Evolutionary conservation across 139 green algal species (phyloP).

Genomic region (Tetradesmus obliquus): DNA sequence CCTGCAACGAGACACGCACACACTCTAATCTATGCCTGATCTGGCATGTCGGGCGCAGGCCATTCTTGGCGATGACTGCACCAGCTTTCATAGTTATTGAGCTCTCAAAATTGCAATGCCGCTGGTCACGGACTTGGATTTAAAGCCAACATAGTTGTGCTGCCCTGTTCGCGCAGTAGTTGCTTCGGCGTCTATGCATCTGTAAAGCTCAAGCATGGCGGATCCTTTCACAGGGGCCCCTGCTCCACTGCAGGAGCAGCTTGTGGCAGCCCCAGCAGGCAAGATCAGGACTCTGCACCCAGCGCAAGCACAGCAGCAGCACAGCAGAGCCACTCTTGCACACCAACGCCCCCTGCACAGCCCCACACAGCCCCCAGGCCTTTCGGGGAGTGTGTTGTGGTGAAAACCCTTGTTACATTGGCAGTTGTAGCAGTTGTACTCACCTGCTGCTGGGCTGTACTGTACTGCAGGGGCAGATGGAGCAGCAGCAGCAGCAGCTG

Average conservation of each 20-base stretch:
- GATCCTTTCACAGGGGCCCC: neutral
- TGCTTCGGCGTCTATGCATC: neutral
- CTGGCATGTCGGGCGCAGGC: neutral
- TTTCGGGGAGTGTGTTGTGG: neutral
- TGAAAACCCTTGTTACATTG: neutral
- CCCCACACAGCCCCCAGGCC: neutral
- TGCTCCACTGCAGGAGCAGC: neutral
- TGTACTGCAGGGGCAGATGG: neutral
- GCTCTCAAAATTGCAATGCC: neutral
- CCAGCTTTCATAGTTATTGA: neutral
- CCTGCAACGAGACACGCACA: neutral
- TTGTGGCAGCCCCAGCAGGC: neutral
- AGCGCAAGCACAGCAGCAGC: neutral
- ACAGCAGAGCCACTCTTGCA: neutral
- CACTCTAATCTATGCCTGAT: neutral
- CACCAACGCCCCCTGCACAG: neutral
- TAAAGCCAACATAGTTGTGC: neutral
- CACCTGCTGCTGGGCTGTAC: neutral
- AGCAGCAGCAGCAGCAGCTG: slow-evolving; percentile 2
- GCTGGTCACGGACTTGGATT: neutral
- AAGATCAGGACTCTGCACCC: neutral
- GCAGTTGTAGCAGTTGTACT: neutral
- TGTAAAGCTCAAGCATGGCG: neutral
- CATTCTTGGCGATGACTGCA: neutral
- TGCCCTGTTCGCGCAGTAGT: neutral